phyloP scores from a whole-genome alignment of 169 alveolate genomes.

The Theileria equi region DNA sequence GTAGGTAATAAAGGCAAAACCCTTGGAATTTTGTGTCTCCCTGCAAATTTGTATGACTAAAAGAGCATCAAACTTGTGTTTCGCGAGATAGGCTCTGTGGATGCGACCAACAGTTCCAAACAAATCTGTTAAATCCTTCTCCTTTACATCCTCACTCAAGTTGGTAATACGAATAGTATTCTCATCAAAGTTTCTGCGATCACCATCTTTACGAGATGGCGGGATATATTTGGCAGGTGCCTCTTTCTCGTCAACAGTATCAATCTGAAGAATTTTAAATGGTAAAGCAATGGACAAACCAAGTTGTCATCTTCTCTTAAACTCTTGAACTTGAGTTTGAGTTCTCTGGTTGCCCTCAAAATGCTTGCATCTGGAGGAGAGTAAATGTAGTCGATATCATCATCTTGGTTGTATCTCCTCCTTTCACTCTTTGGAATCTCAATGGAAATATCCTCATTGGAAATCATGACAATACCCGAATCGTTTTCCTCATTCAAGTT shows the following conservation, averaged over 20 bases:
- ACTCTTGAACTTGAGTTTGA: slow-evolving; percentile 71
- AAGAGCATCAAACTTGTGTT: slow-evolving; percentile 70
- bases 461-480: slow-evolving; percentile 35
- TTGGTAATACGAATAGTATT: slow-evolving; percentile 87
- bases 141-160: slow-evolving; percentile 84
- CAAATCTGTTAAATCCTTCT: slow-evolving; percentile 80
- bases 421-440: slow-evolving; percentile 61
- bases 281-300: slow-evolving; percentile 6
- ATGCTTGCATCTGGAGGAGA: slow-evolving; percentile 68
- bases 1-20: slow-evolving; percentile 87
- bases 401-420: slow-evolving; percentile 49
- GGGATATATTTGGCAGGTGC: slow-evolving; percentile 50
- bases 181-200: slow-evolving; percentile 71
- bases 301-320: slow-evolving; percentile 66
- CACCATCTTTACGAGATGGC: slow-evolving; percentile 62
- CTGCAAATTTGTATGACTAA: slow-evolving; percentile 27
- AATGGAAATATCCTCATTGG: slow-evolving; percentile 68
- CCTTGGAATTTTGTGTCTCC: slow-evolving; percentile 85
- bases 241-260: slow-evolving; percentile 29
- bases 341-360: slow-evolving; percentile 70
- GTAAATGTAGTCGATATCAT: slow-evolving; percentile 51
- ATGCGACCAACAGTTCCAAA: slow-evolving; percentile 83
- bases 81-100: slow-evolving; percentile 83
- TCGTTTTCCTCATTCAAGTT: slow-evolving; percentile 59
- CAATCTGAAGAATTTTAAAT: background rate